phyloP scores from a whole-genome alignment of 78 protist genomes.

The Speleostelium caveatum region DNA sequence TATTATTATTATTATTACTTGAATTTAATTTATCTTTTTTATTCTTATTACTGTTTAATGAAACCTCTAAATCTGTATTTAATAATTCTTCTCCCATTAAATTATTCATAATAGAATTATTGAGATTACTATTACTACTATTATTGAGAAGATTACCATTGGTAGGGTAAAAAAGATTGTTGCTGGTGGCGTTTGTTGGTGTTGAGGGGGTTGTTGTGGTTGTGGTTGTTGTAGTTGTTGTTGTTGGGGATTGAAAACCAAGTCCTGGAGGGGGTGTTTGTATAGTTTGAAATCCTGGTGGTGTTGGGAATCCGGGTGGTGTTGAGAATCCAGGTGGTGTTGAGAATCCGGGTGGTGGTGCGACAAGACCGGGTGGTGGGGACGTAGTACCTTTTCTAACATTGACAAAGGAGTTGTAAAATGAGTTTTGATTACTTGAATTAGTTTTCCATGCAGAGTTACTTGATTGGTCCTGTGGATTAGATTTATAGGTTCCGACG shows the following conservation, averaged over 20 bases:
- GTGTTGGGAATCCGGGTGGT: conserved; percentile 8
- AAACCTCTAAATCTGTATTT: background rate
- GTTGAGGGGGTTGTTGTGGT: conserved; percentile 23
- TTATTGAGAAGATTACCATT: conserved; percentile 2
- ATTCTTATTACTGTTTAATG: background rate
- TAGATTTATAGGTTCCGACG: conserved; percentile 1
- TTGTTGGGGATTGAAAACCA: background rate
- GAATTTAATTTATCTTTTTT: background rate
- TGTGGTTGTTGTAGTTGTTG: conserved; percentile 26
- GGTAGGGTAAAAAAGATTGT: background rate
- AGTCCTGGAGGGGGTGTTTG: conserved; percentile 32
- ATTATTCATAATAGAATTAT: conserved; percentile 20
- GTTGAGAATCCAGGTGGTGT: conserved; percentile 62
- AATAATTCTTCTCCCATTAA: no score
- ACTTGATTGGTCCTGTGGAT: conserved; percentile 2
- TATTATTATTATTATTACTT: background rate
- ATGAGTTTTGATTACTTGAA: background rate
- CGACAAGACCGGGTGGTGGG: background rate
- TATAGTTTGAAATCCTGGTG: conserved; percentile 44
- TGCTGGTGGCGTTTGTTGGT: conserved; percentile 4
- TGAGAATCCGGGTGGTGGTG: conserved; percentile 70
- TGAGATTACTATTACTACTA: conserved; percentile 9
- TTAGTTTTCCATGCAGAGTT: background rate
- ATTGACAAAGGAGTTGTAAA: background rate
- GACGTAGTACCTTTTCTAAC: background rate